Percentiles rank a stretch among this genome's conserved stretches.
These are phyloP conservation scores for Amylostereum chailletii DNA, from an alignment of 1,284 basidiomycete species.

Conservation along the genomic window DNA sequence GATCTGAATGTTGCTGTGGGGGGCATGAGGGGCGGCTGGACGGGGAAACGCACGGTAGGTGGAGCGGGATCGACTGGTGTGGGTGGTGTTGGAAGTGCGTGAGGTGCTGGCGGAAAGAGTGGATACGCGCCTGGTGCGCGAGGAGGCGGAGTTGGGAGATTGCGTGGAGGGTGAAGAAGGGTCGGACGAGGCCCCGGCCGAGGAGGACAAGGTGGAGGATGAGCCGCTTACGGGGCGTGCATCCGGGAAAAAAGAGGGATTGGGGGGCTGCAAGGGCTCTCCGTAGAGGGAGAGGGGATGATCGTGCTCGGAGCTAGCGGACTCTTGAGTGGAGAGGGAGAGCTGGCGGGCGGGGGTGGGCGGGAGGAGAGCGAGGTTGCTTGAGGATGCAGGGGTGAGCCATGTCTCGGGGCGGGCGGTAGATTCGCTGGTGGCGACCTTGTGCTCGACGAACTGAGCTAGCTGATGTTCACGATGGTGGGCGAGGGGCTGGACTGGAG, in stretches of 20 bases:
- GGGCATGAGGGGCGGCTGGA: constrained; percentile 42
- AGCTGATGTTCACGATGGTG: constrained; percentile 43
- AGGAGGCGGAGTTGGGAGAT: constrained; percentile 6
- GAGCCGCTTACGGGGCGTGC: constrained; percentile 5
- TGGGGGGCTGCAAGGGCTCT: constrained; percentile 17
- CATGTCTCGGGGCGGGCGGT: constrained; percentile 1
- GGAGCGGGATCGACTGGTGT: constrained; percentile 13
- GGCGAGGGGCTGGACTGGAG: constrained; percentile 51
- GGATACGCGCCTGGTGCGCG: background rate
- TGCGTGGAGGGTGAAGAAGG: constrained; percentile 2
- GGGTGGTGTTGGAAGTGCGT: constrained; percentile 20
- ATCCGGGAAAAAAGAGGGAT: constrained; percentile 17
- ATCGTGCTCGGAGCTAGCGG: constrained; percentile 18
- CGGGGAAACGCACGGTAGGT: constrained; percentile 24
- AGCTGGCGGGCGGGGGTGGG: constrained; percentile 14
- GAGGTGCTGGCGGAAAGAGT: constrained; percentile 20
- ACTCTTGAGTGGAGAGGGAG: constrained; percentile 19
- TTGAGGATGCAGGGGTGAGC: constrained; percentile 9
- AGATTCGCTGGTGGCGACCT: constrained; percentile 4
- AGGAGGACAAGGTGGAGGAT: constrained; percentile 9
- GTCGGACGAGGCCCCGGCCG: constrained; percentile 2
- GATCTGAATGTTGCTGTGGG: constrained; percentile 48
- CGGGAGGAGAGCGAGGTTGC: constrained; percentile 21
- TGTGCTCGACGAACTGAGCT: constrained; percentile 19
- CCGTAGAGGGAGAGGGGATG: constrained; percentile 12